Evolutionary conservation across 2,329 filamentous ascomycete species (phyloP), one percentile per base, ranked within the genome.

Genomic region (Colletotrichum godetiae): DNA sequence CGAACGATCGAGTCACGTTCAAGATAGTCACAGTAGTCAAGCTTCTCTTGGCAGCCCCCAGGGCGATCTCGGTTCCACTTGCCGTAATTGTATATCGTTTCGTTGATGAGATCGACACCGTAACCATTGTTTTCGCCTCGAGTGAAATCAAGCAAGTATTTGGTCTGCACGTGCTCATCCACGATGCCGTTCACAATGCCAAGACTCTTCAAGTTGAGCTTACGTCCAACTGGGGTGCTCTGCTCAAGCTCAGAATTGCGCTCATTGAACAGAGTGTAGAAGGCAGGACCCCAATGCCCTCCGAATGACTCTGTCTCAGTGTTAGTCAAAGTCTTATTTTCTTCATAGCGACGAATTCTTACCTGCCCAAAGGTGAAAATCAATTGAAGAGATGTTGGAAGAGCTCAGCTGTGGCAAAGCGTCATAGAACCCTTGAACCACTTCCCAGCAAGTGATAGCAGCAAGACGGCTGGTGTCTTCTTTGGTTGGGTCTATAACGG

Each of bases 151-250:
- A 65, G 62, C 22, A 65, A 27, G 31, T 65, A 57, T 11, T 53
- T 52, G 19, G 62, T 65, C 52, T 65, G 52, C 4, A 56, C 53
- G 7, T 65, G 52, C 52, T 56, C 49, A 7, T 65, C 62, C 11
- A 65, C 62, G 11, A 56, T 65, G 24, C 62, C 62, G 22, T 90
- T 89, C 7, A 42, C 15, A 42, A 42, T 42, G 37, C 37, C 37
- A 6, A 42, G 37, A 42, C 63, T 66, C 19, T 66, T 66, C 63
- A 66, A 33, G 52, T 49, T 66, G 12, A 66, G n/a, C 12, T 66
- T 66, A 22, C 63, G 63, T 5, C 63, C 63, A 1, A 33, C 57
- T 0, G 33, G 13, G 5, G 53, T 42, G 24, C 33, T 66, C 22
- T 57, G 52, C 8, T 66, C 63, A 13, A 66, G 63, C 7, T 66